Base-by-base conservation (phyloP, 148 eudicot species). In the Tetragonia tetragonoides region DNA sequence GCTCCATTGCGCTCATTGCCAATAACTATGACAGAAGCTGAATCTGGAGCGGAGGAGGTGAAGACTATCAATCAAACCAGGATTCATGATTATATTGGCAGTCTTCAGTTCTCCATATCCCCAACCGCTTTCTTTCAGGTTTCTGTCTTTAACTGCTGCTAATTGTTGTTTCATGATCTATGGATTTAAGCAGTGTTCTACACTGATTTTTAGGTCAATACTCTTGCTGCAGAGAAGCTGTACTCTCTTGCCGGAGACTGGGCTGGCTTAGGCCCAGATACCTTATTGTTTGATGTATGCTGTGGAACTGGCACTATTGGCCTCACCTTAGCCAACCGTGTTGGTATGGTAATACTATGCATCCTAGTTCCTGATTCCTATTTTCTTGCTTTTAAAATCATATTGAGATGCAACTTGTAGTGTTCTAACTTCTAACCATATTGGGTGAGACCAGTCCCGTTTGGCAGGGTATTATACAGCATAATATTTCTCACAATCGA, bases 291-390 rank as follows among this genome's bases (percentile, higher is more conserved):
- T 75, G 98, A 94, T 91, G 82, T 94, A 70, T 94, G 98, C 80
- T 94, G 98, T 79, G 98, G 98, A 68, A 92, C 98, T 75, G 98
- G 98, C 72, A 94, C 98, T 17, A 94, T 94, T 78, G 98, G 98
- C 78, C 90, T 94, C 46, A 92, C 98, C 47, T 85, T 94, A 78
- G 98, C 98, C 73, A 87, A 88, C 77, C 95, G 86, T 88, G 98
- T 94, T 86, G 98, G 98, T 77, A 89, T 89, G 98, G 98, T 92
- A 94, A 90, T 86, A 80, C 78, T 81, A 11, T 40, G 68, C 42
- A 64, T 54, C 68, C 74, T 66, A 42, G 34, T 40, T 81, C 73
- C 67, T 57, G 20, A 51, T 70, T 39, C 34, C 40, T 70, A 15
- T 63, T 51, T 70, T 76, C 64, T 44, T 71, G 14, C 8, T 44